These are phyloP conservation scores for Herpotrichia juniperi DNA, from an alignment of 2,329 filamentous ascomycete genomes.

Conservation along the genomic window DNA sequence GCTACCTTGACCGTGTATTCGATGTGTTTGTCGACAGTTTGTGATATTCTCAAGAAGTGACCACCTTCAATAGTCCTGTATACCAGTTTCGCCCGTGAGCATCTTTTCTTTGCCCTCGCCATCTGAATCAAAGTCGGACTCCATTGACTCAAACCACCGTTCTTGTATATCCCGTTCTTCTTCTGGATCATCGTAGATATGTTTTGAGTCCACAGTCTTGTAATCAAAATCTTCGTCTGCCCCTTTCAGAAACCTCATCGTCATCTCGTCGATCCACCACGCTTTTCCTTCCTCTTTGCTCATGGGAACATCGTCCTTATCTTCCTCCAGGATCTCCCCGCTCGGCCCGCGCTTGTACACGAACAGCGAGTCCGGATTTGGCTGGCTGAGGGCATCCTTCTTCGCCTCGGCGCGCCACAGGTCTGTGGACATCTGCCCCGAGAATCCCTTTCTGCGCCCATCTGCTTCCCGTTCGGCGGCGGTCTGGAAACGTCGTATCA, in stretches of 20 bases:
- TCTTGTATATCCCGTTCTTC: slow-evolving; percentile 71
- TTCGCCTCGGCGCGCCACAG: slow-evolving; percentile 78
- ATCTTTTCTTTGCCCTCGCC: slow-evolving; percentile 47
- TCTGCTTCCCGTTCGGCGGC: slow-evolving; percentile 75
- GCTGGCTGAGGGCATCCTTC: slow-evolving; percentile 65
- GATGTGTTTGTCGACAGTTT: not conserved
- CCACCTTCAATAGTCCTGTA: slow-evolving; percentile 52
- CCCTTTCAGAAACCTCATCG: slow-evolving; percentile 75
- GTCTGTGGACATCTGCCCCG: slow-evolving; percentile 78
- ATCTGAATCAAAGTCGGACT: slow-evolving; percentile 67
- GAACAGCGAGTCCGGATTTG: slow-evolving; percentile 57
- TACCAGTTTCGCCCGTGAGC: slow-evolving; percentile 53
- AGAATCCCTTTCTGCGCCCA: slow-evolving; percentile 76
- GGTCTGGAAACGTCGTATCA: slow-evolving; percentile 79
- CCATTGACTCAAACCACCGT: slow-evolving; percentile 80
- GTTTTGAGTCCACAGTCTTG: slow-evolving; percentile 69
- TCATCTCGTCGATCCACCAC: slow-evolving; percentile 75
- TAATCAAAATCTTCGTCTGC: slow-evolving; percentile 84
- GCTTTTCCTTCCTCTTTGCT: slow-evolving; percentile 70
- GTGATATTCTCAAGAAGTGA: too few species aligned
- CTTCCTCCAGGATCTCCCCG: slow-evolving; percentile 64
- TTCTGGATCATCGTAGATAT: slow-evolving; percentile 72
- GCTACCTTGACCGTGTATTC: not conserved
- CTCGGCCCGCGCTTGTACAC: slow-evolving; percentile 58
- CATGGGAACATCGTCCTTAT: slow-evolving; percentile 61